Evolutionary conservation across 2,329 filamentous ascomycete species (phyloP), one percentile per base, ranked within the genome.

Genomic region (Fusarium paranaense): DNA sequence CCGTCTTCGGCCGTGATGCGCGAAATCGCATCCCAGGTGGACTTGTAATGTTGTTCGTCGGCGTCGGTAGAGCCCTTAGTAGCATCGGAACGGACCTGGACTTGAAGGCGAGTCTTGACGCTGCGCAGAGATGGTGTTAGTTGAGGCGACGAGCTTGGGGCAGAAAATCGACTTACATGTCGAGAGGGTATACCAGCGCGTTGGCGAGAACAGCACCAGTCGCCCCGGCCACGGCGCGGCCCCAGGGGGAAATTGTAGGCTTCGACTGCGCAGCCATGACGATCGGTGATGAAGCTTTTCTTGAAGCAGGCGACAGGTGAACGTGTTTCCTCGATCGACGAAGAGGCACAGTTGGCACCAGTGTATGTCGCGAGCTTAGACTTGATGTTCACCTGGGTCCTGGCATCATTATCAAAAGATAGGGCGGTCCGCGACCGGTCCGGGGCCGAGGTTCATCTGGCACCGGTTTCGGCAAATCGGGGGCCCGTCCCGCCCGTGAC

Each of bases 51-150:
- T 65, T 90, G 87, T 59, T 76, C 77, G 42, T 89, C 84, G 71
- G 80, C 81, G 47, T 81, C 80, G 45, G 81, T 87, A 78, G 66
- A 78, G 73, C 84, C 86, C 67, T 86, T 84, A 35, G 85, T 80
- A 56, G 87, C 87, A 70, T 95, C 97, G 63, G 77, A 68, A n/a
- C 69, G 67, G 50, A 97, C 92, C 83, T 99, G 97, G 33, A 98
- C 96, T 85, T 99, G 97, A 35, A 99, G 89, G 67, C 95, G 92
- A 58, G 97, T 99, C 86, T 99, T 99, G 78, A 99, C 94, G 78
- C 95, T 98, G 80, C 50, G 54, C 40, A 33, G 25, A 6, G 14
- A 62, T 16, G 27, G 20, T 37, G 56, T 64, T 54, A 69, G 62
- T 33, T 35, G 7, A 20, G 37, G 32, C 3, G 32, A 6, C 6